A percentile compares a stretch with the other conserved stretches of the same genome.
Evolutionary conservation across 805 yeast genomes (phyloP).

Genomic region (Starmerella scarabaei): DNA sequence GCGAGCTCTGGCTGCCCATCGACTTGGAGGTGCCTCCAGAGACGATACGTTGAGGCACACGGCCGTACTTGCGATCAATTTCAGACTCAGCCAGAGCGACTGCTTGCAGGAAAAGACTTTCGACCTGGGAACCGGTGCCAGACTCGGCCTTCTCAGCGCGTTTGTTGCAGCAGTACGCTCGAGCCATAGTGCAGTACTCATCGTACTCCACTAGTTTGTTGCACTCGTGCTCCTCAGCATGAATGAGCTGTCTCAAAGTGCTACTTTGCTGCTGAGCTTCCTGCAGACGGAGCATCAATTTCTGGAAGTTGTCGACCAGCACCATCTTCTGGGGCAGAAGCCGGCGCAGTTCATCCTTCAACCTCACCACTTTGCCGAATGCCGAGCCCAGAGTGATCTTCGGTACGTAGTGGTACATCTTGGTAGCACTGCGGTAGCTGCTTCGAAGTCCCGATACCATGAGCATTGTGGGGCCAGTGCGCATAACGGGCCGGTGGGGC

Average conservation of each 20-base stretch:
- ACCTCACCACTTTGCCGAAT: not conserved
- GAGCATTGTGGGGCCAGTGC: not conserved
- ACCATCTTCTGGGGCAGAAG: not conserved
- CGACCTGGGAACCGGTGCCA: not conserved
- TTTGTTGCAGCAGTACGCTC: not conserved
- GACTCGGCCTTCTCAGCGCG: not conserved
- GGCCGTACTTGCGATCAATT: too few species aligned
- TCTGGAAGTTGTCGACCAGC: not conserved
- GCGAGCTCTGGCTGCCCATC: too few species aligned
- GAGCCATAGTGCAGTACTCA: not conserved
- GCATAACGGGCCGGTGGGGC: not conserved
- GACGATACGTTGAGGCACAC: too few species aligned
- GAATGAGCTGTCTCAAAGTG: not conserved
- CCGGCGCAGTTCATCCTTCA: not conserved
- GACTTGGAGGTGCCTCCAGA: too few species aligned
- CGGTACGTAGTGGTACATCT: not conserved
- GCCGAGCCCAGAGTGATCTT: not conserved
- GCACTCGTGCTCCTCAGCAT: not conserved
- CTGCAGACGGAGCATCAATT: not conserved
- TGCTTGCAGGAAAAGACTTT: too few species aligned
- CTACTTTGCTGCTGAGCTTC: not conserved
- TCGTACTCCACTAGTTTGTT: not conserved
- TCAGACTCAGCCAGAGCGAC: too few species aligned
- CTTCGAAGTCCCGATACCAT: not conserved
- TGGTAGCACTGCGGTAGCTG: not conserved